phyloP scores from a whole-genome alignment of 2,329 filamentous ascomycete species.

The Coleophoma cylindrospora region DNA sequence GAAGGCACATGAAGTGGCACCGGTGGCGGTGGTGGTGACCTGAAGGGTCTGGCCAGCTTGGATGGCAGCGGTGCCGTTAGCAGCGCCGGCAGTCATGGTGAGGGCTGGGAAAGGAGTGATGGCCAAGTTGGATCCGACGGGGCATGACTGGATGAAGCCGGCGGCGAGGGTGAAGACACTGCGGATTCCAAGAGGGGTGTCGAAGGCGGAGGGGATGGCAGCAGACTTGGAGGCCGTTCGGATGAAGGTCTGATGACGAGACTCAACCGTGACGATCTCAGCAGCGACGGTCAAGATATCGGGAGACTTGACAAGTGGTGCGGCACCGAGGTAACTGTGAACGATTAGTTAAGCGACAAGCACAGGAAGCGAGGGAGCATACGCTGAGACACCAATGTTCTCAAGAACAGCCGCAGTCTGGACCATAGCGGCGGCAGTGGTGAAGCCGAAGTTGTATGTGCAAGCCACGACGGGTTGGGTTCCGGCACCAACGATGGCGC shows the following conservation, averaged over 20 bases:
- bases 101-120: constrained; percentile 59
- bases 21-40: constrained; percentile 45
- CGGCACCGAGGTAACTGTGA: constrained; percentile 56
- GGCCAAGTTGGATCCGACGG: constrained; percentile 57
- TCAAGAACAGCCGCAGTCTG: constrained; percentile 66
- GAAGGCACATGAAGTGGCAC: constrained; percentile 61
- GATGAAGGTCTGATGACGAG: constrained; percentile 70
- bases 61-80: constrained; percentile 31
- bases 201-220: constrained; percentile 64
- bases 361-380: constrained; percentile 23
- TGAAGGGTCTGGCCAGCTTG: constrained; percentile 37
- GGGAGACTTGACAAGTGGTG: constrained; percentile 54
- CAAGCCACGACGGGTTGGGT: constrained; percentile 63
- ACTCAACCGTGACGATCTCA: constrained; percentile 68
- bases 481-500: constrained; percentile 56
- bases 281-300: constrained; percentile 61
- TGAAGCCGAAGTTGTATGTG: constrained; percentile 68
- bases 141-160: constrained; percentile 68
- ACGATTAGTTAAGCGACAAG: constrained; percentile 3
- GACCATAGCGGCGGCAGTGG: constrained; percentile 62
- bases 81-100: constrained; percentile 40
- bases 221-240: constrained; percentile 51
- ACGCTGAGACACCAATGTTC: constrained; percentile 69
- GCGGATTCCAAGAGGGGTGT: constrained; percentile 62
- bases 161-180: constrained; percentile 71